Evolutionary conservation across 768 basidiomycete species (phyloP), one percentile per base, ranked within the genome.

Genomic region (Termitomyces heimii): DNA sequence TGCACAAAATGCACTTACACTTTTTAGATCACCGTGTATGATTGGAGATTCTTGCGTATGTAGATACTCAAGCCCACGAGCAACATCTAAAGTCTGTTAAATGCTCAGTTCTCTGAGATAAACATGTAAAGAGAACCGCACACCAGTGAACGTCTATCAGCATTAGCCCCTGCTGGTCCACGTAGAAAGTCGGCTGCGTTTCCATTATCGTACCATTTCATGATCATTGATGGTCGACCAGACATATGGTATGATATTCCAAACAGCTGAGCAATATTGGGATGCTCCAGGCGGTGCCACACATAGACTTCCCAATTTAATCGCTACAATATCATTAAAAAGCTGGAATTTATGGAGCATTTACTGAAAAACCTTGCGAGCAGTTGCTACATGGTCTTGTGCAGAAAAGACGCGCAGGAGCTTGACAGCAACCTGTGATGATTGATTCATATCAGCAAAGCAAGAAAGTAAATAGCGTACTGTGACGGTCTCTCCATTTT

Each of bases 121-220:
- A 2, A 22, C 24, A 26, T 10, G 0, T 22, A 39, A n/a, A 35
- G 12, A 28, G 24, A 10, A 13, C 20, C 13, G 43, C 45, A 26
- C 22, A 56, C 59, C 34, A 56, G 29, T 0, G 29, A 32, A 14
- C 24, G 35, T 24, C 59, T 42, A 39, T 60, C 52, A 1, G 52
- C 55, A 1, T 9, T 32, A 12, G 13, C 20, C 39, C 55, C 52
- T 7, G 2, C 12, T 64, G 67, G 55, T 67, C 67, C 49, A 79
- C 55, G 55, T 7, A 62, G 67, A 56, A 80, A 81, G 20, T 76
- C 71, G 18, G 68, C 68, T 35, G 79, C 74, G 56, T 73, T 79
- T 6, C 80, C 78, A 43, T 81, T 78, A 39, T 70, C 62, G 60
- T 77, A 80, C 79, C 80, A 82, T 54, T 75, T 73, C 58, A 79